Conservation (phyloP, 495 filamentous ascomycete genomes). For the Hypoxylon intermedium region DNA sequence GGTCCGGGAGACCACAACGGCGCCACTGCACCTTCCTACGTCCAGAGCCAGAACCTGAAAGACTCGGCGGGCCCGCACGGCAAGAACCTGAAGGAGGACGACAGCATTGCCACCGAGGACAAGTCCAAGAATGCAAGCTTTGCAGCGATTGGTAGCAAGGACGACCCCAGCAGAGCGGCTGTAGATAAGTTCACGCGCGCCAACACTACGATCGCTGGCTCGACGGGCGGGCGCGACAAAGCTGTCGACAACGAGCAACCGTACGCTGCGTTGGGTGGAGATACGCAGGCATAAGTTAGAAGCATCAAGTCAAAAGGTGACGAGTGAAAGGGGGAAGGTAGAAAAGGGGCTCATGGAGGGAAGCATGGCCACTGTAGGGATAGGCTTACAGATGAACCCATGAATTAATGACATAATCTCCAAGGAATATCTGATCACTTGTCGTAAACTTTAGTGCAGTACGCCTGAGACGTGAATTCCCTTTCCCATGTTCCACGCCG, state of each 20-base stretch:
- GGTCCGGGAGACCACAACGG: constrained; percentile 12
- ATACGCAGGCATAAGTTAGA: constrained; percentile 25
- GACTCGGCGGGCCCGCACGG: constrained; percentile 45
- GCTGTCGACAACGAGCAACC: constrained; percentile 25
- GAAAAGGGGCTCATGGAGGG: background rate
- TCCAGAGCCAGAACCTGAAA: constrained; percentile 28
- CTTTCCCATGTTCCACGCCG: too few species aligned
- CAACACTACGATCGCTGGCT: background rate
- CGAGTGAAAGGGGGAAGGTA: background rate
- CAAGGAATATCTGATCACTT: too few species aligned
- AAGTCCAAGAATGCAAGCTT: constrained; percentile 39
- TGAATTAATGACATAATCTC: too few species aligned
- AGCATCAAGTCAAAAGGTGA: background rate
- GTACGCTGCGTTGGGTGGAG: constrained; percentile 33
- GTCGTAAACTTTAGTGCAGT: too few species aligned
- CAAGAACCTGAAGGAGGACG: constrained; percentile 51
- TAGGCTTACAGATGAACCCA: too few species aligned
- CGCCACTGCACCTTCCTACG: constrained; percentile 44
- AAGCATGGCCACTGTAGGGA: too few species aligned
- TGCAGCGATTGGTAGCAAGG: constrained; percentile 48
- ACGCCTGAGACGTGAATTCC: too few species aligned
- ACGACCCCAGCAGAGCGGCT: constrained; percentile 46
- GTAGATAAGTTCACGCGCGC: constrained; percentile 26
- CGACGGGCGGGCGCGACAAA: constrained; percentile 24
- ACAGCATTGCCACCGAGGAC: constrained; percentile 40